These are phyloP conservation scores for Verticillium nubilum DNA, from an alignment of 2,329 filamentous ascomycete genomes.

Conservation along the genomic window DNA sequence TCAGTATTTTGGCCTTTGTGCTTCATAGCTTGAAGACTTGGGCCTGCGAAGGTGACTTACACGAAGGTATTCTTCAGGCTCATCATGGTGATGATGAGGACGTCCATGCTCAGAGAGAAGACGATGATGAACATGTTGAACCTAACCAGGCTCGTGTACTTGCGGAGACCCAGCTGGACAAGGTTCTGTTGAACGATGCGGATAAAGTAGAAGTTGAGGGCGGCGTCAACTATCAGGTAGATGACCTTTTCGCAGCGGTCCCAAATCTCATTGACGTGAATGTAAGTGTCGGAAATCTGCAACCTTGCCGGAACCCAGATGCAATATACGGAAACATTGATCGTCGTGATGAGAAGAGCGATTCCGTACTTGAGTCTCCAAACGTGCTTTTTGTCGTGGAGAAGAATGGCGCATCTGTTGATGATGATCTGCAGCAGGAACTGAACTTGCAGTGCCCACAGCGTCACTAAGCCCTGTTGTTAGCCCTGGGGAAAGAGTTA, in stretches of 20 bases:
- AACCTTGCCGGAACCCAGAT: conserved; percentile 46
- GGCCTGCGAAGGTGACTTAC: too few species aligned
- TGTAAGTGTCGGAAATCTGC: conserved; percentile 29
- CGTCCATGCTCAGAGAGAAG: conserved; percentile 20
- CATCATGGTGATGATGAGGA: not conserved
- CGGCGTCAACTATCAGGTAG: conserved; percentile 38
- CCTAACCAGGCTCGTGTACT: conserved; percentile 39
- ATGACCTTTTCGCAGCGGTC: conserved; percentile 43
- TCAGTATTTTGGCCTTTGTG: not conserved
- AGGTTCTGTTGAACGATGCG: conserved; percentile 36
- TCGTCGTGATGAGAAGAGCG: conserved; percentile 30
- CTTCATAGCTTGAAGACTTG: not conserved
- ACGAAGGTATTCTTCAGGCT: not conserved
- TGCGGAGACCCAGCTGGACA: conserved; percentile 39
- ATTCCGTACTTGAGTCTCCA: conserved; percentile 36
- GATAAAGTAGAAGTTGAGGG: conserved; percentile 42
- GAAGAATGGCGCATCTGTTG: conserved; percentile 27
- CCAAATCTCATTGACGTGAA: conserved; percentile 40
- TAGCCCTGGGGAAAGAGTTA: not conserved
- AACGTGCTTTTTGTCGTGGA: not conserved
- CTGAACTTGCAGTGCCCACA: conserved; percentile 23
- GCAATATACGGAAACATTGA: conserved; percentile 44
- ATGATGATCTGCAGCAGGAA: conserved; percentile 47
- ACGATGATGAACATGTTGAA: conserved; percentile 21
- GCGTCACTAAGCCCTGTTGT: not conserved